Base-by-base conservation (phyloP, 1,139 yeast genomes). In the Yamadazyma spencermartinsiae region DNA sequence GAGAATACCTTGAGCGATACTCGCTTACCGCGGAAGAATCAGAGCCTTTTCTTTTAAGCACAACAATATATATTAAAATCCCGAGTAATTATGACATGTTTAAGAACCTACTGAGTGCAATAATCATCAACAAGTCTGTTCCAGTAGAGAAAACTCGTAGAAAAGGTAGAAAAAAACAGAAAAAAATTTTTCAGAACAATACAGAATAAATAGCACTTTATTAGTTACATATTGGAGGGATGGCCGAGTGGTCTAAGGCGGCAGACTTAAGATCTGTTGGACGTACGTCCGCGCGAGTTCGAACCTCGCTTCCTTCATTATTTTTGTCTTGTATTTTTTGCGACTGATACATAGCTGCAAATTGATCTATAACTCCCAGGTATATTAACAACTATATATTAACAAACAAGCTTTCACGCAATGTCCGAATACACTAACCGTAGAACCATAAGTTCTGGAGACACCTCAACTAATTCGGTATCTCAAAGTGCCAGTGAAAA, bases 231-330 rank as follows among this genome's bases (percentile, higher is more conserved):
- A 9, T 24, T 26, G 74, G 74, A 68, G 74, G 74, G 74, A 67
- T 68, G 74, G 74, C 74, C 74, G 74, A 68, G 74, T 68, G 74
- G 74, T 68, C 74, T 68, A 68, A 68, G 75, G 75, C 74, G 75
- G 74, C 66, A 65, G 75, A 69, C 75, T 69, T 69, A 69, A 69
- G 75, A 66, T 69, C 75, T 64, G 66, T 65, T 69, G 75, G 75
- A 68, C 72, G 51, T 54, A 62, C 65, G 80, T 78, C 85, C 86
- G 86, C 85, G 85, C 84, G 85, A 79, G 86, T 80, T 80, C 86
- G 86, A 80, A 79, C 84, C 86, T 79, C 86, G 85, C 86, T 77
- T 75, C 85, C 84, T 78, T 79, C 85, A 80, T 56, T 65, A 66
- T 62, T 61, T 71, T 70, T 71, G 60, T 46, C 19, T 17, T 7